Percentiles rank a stretch among this genome's conserved stretches.
Conservation (phyloP, 352 stramenopile genomes). For the Lagenidium sp. region DNA sequence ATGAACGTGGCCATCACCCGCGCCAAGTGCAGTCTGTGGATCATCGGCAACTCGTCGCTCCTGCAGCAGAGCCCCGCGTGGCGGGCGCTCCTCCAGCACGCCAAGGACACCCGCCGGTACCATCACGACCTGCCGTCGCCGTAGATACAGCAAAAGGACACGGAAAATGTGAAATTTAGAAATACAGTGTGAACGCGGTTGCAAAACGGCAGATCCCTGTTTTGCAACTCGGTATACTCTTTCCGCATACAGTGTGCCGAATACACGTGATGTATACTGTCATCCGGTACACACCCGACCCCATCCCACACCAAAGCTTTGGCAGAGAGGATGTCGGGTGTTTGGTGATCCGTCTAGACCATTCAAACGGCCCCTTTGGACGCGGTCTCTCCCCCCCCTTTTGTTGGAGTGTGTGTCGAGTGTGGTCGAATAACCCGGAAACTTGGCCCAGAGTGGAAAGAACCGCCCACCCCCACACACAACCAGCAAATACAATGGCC, state of each 20-base stretch:
- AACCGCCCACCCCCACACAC: neutral
- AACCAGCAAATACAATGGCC: slow-evolving; percentile 16
- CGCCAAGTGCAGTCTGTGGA: slow-evolving; percentile 92
- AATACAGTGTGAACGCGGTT: too few relatives aligned
- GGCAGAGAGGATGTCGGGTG: slow-evolving; percentile 2
- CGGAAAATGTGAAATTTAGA: too few relatives aligned
- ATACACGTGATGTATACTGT: too few relatives aligned
- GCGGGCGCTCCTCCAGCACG: slow-evolving; percentile 54
- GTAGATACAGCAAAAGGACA: neutral
- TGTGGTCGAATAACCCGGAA: too few relatives aligned
- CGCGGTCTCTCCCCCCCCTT: too few relatives aligned
- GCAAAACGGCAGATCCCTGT: too few relatives aligned
- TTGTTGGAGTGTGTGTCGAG: too few relatives aligned
- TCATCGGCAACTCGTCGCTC: slow-evolving; percentile 68
- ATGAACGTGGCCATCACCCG: slow-evolving; percentile 99
- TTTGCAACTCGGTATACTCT: too few relatives aligned
- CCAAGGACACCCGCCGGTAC: slow-evolving; percentile 43
- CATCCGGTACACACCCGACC: too few relatives aligned
- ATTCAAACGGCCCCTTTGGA: slow-evolving; percentile 19
- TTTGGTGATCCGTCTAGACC: slow-evolving; percentile 16
- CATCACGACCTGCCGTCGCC: slow-evolving; percentile 14
- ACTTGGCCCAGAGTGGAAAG: neutral
- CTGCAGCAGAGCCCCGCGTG: slow-evolving; percentile 61
- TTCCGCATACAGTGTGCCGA: too few relatives aligned
- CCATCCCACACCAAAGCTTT: too few relatives aligned